Conservation (phyloP, 2,329 filamentous ascomycete genomes). For the Chrysoporthe cubensis region DNA sequence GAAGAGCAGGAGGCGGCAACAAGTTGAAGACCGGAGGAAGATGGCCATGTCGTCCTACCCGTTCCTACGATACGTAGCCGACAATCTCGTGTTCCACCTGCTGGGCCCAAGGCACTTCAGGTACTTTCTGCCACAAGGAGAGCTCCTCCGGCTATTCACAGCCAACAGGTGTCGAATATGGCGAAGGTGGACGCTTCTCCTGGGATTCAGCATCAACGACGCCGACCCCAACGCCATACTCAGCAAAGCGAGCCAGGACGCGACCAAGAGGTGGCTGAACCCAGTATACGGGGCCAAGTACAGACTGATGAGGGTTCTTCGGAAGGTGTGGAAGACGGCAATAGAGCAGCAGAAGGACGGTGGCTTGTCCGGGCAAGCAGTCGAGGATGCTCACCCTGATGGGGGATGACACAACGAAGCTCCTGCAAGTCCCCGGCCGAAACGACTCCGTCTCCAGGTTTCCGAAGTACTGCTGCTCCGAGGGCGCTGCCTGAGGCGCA, state of each 20-base stretch:
- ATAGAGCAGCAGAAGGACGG: slow-evolving; percentile 13
- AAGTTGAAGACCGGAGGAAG: slow-evolving; percentile 34
- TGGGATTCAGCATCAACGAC: slow-evolving; percentile 30
- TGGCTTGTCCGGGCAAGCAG: neutral
- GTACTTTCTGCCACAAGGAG: slow-evolving; percentile 39
- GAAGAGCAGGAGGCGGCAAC: slow-evolving; percentile 28
- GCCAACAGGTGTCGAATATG: slow-evolving; percentile 38
- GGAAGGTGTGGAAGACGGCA: slow-evolving; percentile 33
- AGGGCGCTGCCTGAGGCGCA: slow-evolving; percentile 6
- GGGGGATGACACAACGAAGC: slow-evolving; percentile 13
- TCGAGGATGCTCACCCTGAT: neutral
- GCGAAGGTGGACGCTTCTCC: slow-evolving; percentile 39
- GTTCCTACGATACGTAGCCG: slow-evolving; percentile 39
- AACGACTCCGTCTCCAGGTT: slow-evolving; percentile 5
- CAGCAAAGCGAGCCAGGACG: slow-evolving; percentile 24
- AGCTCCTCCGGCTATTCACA: slow-evolving; percentile 33
- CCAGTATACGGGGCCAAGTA: slow-evolving; percentile 38
- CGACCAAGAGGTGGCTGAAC: slow-evolving; percentile 32
- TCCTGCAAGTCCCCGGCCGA: slow-evolving; percentile 18
- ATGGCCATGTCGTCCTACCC: slow-evolving; percentile 38
- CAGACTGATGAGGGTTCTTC: slow-evolving; percentile 38
- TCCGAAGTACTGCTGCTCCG: slow-evolving; percentile 14
- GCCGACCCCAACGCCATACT: slow-evolving; percentile 33
- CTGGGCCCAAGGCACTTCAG: slow-evolving; percentile 37
- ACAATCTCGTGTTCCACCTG: slow-evolving; percentile 39